Evolutionary conservation across 441 rosid species (phyloP).

Genomic region (Gossypium davidsonii): DNA sequence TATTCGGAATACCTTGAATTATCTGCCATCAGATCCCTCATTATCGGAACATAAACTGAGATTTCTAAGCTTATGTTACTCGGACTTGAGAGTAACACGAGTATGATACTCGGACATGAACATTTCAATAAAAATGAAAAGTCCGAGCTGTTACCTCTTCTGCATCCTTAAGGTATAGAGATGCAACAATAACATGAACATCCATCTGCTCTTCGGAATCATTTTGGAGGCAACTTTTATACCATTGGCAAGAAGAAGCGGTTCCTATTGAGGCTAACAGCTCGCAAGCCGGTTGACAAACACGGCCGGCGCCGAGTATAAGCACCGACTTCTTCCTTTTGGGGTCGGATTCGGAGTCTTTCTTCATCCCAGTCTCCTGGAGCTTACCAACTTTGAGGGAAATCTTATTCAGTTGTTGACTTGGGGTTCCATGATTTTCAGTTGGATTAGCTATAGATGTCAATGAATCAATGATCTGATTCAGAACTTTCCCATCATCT

Average conservation of each 20-base stretch:
- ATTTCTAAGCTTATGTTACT: too few species aligned
- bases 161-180: conserved; percentile 84
- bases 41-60: background rate
- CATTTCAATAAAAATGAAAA: background rate
- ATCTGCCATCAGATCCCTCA: conserved; percentile 36
- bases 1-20: conserved; percentile 68
- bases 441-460: conserved; percentile 64
- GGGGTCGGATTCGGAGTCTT: conserved; percentile 27
- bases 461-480: conserved; percentile 82
- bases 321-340: conserved; percentile 47
- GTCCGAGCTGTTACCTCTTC: conserved; percentile 56
- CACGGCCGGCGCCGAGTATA: conserved; percentile 92
- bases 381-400: conserved; percentile 49
- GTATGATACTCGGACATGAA: too few species aligned
- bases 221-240: conserved; percentile 33
- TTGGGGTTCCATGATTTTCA: conserved; percentile 29
- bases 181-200: conserved; percentile 71
- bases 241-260: conserved; percentile 38
- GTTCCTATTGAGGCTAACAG: conserved; percentile 57
- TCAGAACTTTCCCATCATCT: conserved; percentile 60
- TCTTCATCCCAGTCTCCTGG: conserved; percentile 36
- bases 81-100: too few species aligned
- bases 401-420: conserved; percentile 35
- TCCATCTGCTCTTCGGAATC: conserved; percentile 40
- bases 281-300: conserved; percentile 86